phyloP scores from a whole-genome alignment of 1,284 basidiomycete species.

The Gastroboletus turbinatus region DNA sequence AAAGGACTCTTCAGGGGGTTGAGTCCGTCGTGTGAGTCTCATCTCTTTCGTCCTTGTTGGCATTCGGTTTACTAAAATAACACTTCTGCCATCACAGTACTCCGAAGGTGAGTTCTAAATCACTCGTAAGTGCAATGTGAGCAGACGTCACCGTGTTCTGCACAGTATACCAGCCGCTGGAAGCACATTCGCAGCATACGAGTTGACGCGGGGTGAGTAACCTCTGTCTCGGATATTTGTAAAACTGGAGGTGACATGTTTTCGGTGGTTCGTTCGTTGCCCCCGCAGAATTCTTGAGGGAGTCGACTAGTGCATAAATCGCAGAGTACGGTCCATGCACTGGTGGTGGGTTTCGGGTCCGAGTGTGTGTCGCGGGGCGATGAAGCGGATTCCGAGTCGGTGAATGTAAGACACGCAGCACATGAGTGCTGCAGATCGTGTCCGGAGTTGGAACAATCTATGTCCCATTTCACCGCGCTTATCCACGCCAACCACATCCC shows the following conservation, averaged over 20 bases:
- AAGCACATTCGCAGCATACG: slow-evolving; percentile 90
- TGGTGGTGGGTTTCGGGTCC: background rate
- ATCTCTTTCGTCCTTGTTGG: background rate
- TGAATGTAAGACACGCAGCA: background rate
- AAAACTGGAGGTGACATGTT: background rate
- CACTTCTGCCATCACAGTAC: slow-evolving; percentile 6
- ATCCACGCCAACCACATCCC: background rate
- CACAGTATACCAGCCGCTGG: slow-evolving; percentile 87
- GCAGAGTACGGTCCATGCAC: background rate
- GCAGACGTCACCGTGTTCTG: background rate
- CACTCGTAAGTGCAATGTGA: background rate
- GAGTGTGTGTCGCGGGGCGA: background rate
- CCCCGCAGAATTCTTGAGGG: slow-evolving; percentile 22
- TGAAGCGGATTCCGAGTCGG: background rate
- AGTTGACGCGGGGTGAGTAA: slow-evolving; percentile 70
- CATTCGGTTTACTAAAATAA: background rate
- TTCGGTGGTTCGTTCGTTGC: background rate
- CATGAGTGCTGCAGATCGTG: background rate
- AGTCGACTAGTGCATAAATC: slow-evolving; percentile 20
- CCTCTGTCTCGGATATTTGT: background rate
- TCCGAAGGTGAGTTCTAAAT: slow-evolving; percentile 18
- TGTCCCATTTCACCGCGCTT: background rate
- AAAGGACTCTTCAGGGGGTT: slow-evolving; percentile 72
- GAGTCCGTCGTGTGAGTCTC: slow-evolving; percentile 61
- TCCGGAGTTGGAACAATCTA: background rate